Evolutionary conservation across 495 filamentous ascomycete species (phyloP).

Genomic region (Neurospora tetrasperma): DNA sequence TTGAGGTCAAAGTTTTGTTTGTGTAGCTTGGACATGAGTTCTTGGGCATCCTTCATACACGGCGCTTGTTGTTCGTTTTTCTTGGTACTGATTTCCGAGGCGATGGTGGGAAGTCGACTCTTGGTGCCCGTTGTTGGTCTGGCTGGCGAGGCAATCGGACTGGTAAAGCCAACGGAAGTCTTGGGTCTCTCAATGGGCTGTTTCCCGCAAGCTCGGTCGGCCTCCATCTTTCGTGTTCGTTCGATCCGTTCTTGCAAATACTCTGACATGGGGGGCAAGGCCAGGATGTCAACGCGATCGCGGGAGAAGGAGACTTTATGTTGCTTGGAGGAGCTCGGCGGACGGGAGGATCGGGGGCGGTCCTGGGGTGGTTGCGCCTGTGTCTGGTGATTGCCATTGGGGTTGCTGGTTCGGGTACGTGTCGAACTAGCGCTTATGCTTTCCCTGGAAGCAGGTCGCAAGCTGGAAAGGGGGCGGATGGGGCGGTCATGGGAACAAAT

Average conservation of each 20-base stretch:
- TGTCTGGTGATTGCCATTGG: slow-evolving; percentile 26
- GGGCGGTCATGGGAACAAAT: slow-evolving; percentile 12
- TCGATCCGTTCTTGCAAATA: slow-evolving; percentile 43
- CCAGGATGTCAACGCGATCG: slow-evolving; percentile 20
- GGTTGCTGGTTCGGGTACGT: slow-evolving; percentile 31
- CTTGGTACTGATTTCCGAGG: slow-evolving; percentile 13
- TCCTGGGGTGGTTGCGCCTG: background rate
- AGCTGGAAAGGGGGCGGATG: slow-evolving; percentile 19
- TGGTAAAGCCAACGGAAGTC: background rate
- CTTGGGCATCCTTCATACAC: slow-evolving; percentile 38
- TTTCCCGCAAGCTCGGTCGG: slow-evolving; percentile 24
- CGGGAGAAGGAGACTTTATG: slow-evolving; percentile 20
- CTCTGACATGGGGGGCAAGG: slow-evolving; percentile 27
- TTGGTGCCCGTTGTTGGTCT: slow-evolving; percentile 3
- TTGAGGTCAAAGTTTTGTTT: slow-evolving; percentile 91
- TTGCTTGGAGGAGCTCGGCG: slow-evolving; percentile 11
- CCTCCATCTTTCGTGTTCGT: slow-evolving; percentile 38
- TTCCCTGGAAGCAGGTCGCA: slow-evolving; percentile 30
- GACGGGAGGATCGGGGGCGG: slow-evolving; percentile 14
- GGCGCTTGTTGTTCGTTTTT: slow-evolving; percentile 25
- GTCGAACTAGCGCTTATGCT: slow-evolving; percentile 27
- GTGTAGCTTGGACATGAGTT: slow-evolving; percentile 50
- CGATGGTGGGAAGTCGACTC: slow-evolving; percentile 24
- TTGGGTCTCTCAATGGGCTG: background rate
- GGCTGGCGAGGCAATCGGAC: slow-evolving; percentile 1